phyloP scores from a whole-genome alignment of 805 yeast genomes.

The Myxozyma vanderwaltii region DNA sequence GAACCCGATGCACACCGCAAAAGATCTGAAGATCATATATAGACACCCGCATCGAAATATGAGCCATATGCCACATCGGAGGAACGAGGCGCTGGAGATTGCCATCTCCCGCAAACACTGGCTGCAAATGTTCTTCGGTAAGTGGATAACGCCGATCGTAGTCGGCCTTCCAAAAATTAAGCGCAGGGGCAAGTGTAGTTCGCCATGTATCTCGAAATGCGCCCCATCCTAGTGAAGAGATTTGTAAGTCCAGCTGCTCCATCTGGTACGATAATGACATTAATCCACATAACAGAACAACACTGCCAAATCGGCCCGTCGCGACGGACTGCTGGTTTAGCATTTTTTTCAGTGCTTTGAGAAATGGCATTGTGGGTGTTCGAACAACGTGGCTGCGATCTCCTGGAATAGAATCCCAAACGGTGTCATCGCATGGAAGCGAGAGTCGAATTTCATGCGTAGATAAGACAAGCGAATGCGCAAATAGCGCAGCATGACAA shows the following conservation, averaged over 20 bases:
- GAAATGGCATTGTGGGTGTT: conserved; percentile 47
- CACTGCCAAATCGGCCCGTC: conserved; percentile 63
- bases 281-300: conserved; percentile 66
- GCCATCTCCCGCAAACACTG: neutral
- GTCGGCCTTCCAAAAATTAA: conserved; percentile 63
- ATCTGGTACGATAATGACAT: conserved; percentile 68
- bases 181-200: conserved; percentile 65
- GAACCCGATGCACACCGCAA: conserved; percentile 81
- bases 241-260: conserved; percentile 70
- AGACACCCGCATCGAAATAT: conserved; percentile 54
- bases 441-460: conserved; percentile 64
- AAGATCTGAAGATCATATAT: conserved; percentile 77
- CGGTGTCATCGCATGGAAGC: conserved; percentile 63
- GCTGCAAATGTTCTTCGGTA: neutral
- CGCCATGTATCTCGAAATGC: conserved; percentile 60
- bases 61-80: conserved; percentile 34
- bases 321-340: conserved; percentile 54
- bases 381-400: conserved; percentile 35
- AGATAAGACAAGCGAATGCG: conserved; percentile 63
- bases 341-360: conserved; percentile 59
- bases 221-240: conserved; percentile 51
- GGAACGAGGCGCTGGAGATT: conserved; percentile 21
- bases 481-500: conserved; percentile 73
- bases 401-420: conserved; percentile 52
- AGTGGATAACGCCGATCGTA: conserved; percentile 34